Percentiles rank a stretch among this genome's conserved stretches.
Conservation (phyloP, 495 filamentous ascomycete species). For the Neurospora sp. region DNA sequence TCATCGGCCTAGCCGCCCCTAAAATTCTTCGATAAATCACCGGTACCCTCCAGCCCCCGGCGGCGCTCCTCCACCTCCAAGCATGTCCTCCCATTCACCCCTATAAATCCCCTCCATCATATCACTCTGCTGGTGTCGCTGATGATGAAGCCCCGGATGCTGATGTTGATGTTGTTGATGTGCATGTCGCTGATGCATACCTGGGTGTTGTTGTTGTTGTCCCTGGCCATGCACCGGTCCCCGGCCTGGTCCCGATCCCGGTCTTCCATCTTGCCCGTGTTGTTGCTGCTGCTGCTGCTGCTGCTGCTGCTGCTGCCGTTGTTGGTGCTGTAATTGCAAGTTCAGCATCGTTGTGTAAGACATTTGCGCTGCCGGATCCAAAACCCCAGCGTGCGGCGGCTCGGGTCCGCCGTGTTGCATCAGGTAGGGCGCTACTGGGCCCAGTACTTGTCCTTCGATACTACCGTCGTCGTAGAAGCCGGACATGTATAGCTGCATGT, state of each 20-base stretch:
- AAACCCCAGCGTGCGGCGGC: constrained; percentile 14
- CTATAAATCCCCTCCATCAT: constrained; percentile 30
- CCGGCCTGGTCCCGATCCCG: background rate
- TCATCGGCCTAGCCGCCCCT: background rate
- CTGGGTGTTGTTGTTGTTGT: constrained; percentile 4
- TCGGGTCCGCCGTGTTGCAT: constrained; percentile 22
- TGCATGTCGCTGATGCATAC: constrained; percentile 12
- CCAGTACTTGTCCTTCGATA: constrained; percentile 38
- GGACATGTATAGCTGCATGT: constrained; percentile 33
- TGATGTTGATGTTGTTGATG: constrained; percentile 8
- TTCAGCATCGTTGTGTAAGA: constrained; percentile 17
- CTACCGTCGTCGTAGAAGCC: constrained; percentile 29
- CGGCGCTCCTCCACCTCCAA: constrained; percentile 4
- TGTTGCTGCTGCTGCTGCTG: background rate
- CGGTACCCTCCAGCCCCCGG: background rate
- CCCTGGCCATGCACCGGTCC: background rate
- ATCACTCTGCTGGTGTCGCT: constrained; percentile 26
- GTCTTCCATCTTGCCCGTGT: background rate
- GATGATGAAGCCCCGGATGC: constrained; percentile 12
- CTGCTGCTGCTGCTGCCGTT: background rate
- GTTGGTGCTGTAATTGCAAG: constrained; percentile 1
- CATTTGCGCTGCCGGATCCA: constrained; percentile 30
- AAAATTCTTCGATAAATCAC: background rate
- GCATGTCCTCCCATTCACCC: constrained; percentile 20
- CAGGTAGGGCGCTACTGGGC: constrained; percentile 36